Base-by-base conservation (phyloP, 106 monocot genomes). In the Gastrodia elata region DNA sequence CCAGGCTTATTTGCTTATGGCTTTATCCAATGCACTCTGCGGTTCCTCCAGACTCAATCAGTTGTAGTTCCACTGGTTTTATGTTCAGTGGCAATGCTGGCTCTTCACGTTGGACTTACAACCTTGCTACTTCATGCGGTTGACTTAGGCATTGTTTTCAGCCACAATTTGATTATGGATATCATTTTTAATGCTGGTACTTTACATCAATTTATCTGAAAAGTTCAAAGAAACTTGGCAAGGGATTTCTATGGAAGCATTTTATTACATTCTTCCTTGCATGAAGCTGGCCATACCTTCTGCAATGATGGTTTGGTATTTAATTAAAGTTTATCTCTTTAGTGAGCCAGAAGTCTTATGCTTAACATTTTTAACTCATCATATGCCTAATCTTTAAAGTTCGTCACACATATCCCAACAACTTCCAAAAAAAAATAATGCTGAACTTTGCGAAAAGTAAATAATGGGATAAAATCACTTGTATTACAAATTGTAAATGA, bases 251-350 rank as follows among this genome's bases (percentile, higher is more conserved):
- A 41, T 43, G 39, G 94, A 94, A 64, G 30, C 84, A 34, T 84
- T 91, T n/a, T 34, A 48, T 20, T 72, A 83, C 77, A 80, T 33
- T 84, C 46, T 46, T 46, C 46, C 88, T 6, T 81, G 73, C 75
- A 27, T 88, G 81, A 91, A 76, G 74, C 42, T 94, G 38, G 94
- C 94, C 13, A 10, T 82, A 34, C 88, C 94, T 28, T 91, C 94
- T 11, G 91, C 91, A 14, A 34, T 94, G 15, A 94, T 94, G 94
- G 86, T 94, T 43, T 91, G 91, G 91, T 94, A 69, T 81, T 84
- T 75, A 16, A 15, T 69, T 46, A 11, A 46, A 46, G 64, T 56
- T 15, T 22, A 2, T 58, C 9, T 0, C 27, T 58, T 38, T 68
- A 2, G 46, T 2, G 46, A 46, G 46, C 18, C 18, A 46, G n/a